phyloP scores from a whole-genome alignment of 192 early-diverging fungal species.

The Dissophora globulifera region DNA sequence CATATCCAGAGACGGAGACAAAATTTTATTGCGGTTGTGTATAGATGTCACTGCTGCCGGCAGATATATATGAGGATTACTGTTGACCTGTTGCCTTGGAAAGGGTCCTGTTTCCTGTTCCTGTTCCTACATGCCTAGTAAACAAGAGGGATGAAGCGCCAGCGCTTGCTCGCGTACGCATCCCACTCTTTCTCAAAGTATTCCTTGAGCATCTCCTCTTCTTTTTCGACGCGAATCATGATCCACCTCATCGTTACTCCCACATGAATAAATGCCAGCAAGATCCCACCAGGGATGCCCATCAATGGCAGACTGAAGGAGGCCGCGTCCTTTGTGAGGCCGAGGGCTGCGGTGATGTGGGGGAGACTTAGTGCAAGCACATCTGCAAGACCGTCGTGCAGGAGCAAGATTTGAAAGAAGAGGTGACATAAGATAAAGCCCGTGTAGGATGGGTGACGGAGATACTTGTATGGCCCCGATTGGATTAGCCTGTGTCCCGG shows the following conservation, averaged over 20 bases:
- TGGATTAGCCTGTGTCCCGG: conserved; percentile 5
- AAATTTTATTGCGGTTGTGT: too few species aligned
- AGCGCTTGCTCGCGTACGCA: conserved; percentile 20
- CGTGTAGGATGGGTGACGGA: conserved; percentile 29
- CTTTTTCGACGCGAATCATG: conserved; percentile 5
- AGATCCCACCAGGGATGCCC: not conserved
- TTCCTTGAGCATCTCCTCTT: conserved; percentile 23
- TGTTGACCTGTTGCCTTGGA: too few species aligned
- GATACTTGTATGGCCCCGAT: conserved; percentile 13
- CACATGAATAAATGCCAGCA: not conserved
- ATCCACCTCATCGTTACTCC: not conserved
- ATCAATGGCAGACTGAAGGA: too few species aligned
- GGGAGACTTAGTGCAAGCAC: not conserved
- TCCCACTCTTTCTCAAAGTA: conserved; percentile 29
- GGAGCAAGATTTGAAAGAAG: not conserved
- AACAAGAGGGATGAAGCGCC: conserved; percentile 22
- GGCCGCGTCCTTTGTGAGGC: not conserved
- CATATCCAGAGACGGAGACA: too few species aligned
- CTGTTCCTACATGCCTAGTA: too few species aligned
- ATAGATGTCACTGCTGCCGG: too few species aligned
- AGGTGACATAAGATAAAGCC: not conserved
- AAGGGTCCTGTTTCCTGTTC: too few species aligned
- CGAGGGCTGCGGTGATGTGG: too few species aligned
- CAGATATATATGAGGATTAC: too few species aligned
- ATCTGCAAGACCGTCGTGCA: conserved; percentile 12